A percentile compares a stretch with the other conserved stretches of the same genome.
phyloP scores from a whole-genome alignment of 768 basidiomycete species.

The Suillus cothurnatus region DNA sequence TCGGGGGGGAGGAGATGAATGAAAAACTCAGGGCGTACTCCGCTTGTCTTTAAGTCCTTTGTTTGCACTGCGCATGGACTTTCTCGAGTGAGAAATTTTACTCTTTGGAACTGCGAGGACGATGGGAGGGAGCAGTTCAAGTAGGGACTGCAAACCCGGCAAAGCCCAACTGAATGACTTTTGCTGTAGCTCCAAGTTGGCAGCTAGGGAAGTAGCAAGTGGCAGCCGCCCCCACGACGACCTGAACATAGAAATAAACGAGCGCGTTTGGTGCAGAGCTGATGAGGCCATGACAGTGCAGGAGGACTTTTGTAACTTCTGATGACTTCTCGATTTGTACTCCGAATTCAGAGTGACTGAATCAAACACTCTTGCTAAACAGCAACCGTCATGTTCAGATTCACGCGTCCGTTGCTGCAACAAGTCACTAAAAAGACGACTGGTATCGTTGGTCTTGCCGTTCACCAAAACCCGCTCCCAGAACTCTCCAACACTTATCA shows the following conservation, averaged over 20 bases:
- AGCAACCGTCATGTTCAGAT: constrained; percentile 64
- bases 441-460: constrained; percentile 80
- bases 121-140: constrained; percentile 84
- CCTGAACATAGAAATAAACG: constrained; percentile 25
- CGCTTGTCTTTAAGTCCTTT: constrained; percentile 95
- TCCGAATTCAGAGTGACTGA: background rate
- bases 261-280: constrained; percentile 36
- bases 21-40: constrained; percentile 51
- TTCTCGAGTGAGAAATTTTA: constrained; percentile 90
- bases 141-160: constrained; percentile 47
- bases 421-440: constrained; percentile 75
- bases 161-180: constrained; percentile 37
- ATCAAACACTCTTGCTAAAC: constrained; percentile 18
- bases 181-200: constrained; percentile 24
- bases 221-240: constrained; percentile 25
- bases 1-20: background rate
- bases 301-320: constrained; percentile 10
- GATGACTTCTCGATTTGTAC: constrained; percentile 2
- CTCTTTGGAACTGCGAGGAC: constrained; percentile 93
- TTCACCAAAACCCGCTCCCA: constrained; percentile 85
- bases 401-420: constrained; percentile 71
- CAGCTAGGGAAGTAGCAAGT: constrained; percentile 18
- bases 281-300: constrained; percentile 43
- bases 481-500: constrained; percentile 75
- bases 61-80: constrained; percentile 92